Base-by-base conservation (phyloP, 257 asterid genomes). In the Osmanthus fragrans region DNA sequence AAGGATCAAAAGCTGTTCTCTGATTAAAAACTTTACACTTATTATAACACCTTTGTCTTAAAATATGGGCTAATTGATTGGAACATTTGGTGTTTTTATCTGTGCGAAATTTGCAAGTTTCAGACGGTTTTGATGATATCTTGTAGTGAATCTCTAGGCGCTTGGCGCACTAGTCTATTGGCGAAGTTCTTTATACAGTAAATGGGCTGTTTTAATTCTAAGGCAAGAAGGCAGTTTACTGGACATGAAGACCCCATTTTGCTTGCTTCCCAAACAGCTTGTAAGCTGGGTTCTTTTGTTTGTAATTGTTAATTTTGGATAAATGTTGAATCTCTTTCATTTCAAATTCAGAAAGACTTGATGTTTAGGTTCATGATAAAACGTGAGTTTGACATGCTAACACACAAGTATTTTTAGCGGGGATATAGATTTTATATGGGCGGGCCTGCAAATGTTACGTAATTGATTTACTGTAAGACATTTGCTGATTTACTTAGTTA, bases 121-220 rank as follows among this genome's bases (percentile, higher is more conserved):
- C 86, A 82, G 95, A 87, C 88, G 87, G 80, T 90, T 92, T 87
- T 88, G 87, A 68, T 90, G 86, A 84, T 87, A 74, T 86, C 78
- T 89, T 92, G 89, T 82, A 89, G 89, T 81, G 91, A 85, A 88
- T 92, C 91, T 84, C 84, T 54, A 84, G 89, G 87, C 81, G 65
- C 78, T 85, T 79, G 86, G 79, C 82, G 67, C 63, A 54, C 86
- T 56, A 77, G 81, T 80, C 82, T 79, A 78, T 82, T 70, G 79
- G 89, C 76, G 83, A 78, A 85, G 86, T 84, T 85, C 84, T 82
- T 84, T 77, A 83, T 80, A 72, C 86, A 10, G 83, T 84, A 87
- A 85, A 95, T 95, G 99, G 99, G 99, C 87, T 95, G 99, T 86
- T 88, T 91, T 81, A 90, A 84, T 12, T 93, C 99, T 81, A 90